A percentile compares a stretch with the other conserved stretches of the same genome.
These are phyloP conservation scores for Erythrophleum fordii DNA, from an alignment of 306 rosid genomes.

Conservation along the genomic window DNA sequence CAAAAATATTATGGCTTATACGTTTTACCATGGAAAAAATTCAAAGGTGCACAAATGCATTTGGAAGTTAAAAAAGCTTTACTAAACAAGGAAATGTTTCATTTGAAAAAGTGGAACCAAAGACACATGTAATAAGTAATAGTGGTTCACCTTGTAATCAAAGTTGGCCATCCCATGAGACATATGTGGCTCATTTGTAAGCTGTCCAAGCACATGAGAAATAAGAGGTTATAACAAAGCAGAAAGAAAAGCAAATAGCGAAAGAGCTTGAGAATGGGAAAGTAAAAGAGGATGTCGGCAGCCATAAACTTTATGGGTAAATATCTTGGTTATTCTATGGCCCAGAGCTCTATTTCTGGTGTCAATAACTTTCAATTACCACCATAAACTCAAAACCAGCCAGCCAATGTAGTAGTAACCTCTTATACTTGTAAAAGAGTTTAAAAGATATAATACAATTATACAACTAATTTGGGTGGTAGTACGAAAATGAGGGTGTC, in stretches of 20 bases:
- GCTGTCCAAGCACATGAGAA: conserved; percentile 54
- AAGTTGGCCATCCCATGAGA: conserved; percentile 93
- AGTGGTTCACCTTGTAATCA: conserved; percentile 82
- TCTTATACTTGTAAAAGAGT: conserved; percentile 2
- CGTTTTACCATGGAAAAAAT: conserved; percentile 2
- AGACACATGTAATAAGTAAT: conserved; percentile 3
- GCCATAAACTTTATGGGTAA: not conserved
- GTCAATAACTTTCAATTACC: not conserved
- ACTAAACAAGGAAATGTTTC: conserved; percentile 7
- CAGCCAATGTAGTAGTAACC: not conserved
- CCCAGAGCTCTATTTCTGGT: not conserved
- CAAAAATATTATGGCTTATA: conserved; percentile 17
- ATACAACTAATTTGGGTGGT: not conserved
- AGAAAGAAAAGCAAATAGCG: not conserved
- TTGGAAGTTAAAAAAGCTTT: not conserved
- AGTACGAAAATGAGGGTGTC: not conserved
- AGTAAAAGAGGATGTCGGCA: not conserved
- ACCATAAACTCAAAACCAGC: conserved; percentile 1
- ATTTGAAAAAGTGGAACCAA: not conserved
- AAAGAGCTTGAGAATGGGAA: not conserved
- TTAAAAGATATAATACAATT: conserved; percentile 12
- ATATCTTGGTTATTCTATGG: not conserved
- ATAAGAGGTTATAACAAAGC: not conserved
- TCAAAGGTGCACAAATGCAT: not conserved
- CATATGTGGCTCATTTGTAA: conserved; percentile 94